phyloP scores from a whole-genome alignment of 495 filamentous ascomycete genomes.

The Penicillium coprophilum region DNA sequence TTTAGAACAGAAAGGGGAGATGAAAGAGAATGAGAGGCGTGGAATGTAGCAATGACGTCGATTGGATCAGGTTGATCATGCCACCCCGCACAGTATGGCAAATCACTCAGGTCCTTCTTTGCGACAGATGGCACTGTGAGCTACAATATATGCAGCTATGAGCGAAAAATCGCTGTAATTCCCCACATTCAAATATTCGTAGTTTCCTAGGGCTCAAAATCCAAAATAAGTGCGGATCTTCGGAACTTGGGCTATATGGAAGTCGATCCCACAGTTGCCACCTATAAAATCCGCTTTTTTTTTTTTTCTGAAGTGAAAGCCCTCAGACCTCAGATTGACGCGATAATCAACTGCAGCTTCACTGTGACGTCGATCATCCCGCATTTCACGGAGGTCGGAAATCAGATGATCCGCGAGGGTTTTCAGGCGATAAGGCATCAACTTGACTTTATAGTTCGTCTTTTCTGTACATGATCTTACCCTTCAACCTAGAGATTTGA shows the following conservation, averaged over 20 bases:
- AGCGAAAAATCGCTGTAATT: conserved; percentile 14
- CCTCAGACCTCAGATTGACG: conserved; percentile 8
- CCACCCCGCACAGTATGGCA: conserved; percentile 20
- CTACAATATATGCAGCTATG: not conserved
- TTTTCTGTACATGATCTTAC: not conserved
- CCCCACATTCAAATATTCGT: conserved; percentile 11
- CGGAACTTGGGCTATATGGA: not conserved
- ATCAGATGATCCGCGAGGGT: conserved; percentile 14
- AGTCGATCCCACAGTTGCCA: not conserved
- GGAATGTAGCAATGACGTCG: conserved; percentile 32
- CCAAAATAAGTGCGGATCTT: not conserved
- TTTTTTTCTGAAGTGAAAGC: not conserved
- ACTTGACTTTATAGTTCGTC: not conserved
- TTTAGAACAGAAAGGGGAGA: not conserved
- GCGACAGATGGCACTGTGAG: not conserved
- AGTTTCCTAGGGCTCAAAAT: not conserved
- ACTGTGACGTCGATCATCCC: conserved; percentile 37
- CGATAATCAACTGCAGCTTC: conserved; percentile 7
- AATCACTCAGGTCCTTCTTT: not conserved
- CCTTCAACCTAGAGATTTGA: not conserved
- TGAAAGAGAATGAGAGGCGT: conserved; percentile 3
- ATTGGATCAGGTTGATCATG: conserved; percentile 22
- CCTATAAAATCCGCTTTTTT: not conserved
- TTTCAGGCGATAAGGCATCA: conserved; percentile 24
- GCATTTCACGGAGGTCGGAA: conserved; percentile 23